A percentile compares a stretch with the other conserved stretches of the same genome.
These are phyloP conservation scores for Penicillium cataractarum DNA, from an alignment of 495 filamentous ascomycete species.

Conservation along the genomic window DNA sequence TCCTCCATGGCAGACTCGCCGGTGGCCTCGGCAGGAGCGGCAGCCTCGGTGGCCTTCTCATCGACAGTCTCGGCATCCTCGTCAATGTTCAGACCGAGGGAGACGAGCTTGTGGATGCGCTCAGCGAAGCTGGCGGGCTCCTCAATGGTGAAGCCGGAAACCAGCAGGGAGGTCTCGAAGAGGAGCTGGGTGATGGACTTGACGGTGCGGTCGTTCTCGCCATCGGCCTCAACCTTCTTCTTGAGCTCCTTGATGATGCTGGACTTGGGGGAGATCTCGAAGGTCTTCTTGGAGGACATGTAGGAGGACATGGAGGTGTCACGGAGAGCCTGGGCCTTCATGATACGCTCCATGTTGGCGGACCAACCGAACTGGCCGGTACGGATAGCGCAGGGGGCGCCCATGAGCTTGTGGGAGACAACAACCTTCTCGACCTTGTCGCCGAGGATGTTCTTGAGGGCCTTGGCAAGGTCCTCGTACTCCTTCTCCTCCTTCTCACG, in stretches of 20 bases:
- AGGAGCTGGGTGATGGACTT: constrained; percentile 97
- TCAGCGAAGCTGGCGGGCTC: constrained; percentile 97
- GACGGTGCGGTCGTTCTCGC: constrained; percentile 96
- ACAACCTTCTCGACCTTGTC: constrained; percentile 99
- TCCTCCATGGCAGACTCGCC: constrained; percentile 75
- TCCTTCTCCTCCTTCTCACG: constrained; percentile 98
- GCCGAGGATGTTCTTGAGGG: constrained; percentile 97
- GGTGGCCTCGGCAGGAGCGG: constrained; percentile 59
- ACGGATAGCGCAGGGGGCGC: constrained; percentile 96
- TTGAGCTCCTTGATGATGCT: constrained; percentile 97
- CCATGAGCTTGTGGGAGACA: constrained; percentile 95
- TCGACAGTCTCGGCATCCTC: constrained; percentile 79
- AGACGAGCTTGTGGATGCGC: constrained; percentile 98
- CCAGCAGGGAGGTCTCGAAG: constrained; percentile 96
- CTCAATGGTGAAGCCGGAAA: constrained; percentile 99
- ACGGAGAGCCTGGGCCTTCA: constrained; percentile 99
- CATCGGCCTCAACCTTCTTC: constrained; percentile 96
- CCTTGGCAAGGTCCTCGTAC: constrained; percentile 90
- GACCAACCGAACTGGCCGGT: constrained; percentile 99
- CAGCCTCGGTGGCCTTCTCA: constrained; percentile 64
- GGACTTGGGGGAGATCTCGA: constrained; percentile 99
- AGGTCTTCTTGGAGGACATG: constrained; percentile 99
- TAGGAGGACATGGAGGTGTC: constrained; percentile 99
- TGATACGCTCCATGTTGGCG: constrained; percentile 99
- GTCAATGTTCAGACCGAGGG: constrained; percentile 92